These are phyloP conservation scores for Ganoderma resinaceum DNA, from an alignment of 1,284 basidiomycete genomes.

Conservation along the genomic window DNA sequence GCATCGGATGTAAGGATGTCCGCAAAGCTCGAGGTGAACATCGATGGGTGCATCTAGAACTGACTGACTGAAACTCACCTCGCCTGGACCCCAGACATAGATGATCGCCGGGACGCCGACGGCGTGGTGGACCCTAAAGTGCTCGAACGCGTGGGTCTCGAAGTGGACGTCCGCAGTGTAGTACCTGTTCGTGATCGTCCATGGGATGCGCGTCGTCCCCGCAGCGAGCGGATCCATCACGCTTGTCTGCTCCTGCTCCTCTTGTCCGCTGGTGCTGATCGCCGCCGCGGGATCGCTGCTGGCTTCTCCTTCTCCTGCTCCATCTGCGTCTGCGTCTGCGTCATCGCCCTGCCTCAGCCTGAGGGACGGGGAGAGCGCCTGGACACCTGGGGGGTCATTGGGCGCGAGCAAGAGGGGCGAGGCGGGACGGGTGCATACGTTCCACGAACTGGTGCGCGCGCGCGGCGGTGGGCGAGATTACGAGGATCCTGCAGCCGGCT, in stretches of 20 bases:
- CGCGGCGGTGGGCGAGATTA: slow-evolving; percentile 49
- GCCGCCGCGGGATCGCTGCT: neutral
- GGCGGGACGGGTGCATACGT: slow-evolving; percentile 47
- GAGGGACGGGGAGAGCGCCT: slow-evolving; percentile 29
- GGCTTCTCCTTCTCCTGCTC: neutral
- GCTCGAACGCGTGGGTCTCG: slow-evolving; percentile 40
- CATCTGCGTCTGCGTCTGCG: neutral
- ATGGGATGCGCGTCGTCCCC: slow-evolving; percentile 53
- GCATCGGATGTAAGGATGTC: slow-evolving; percentile 13
- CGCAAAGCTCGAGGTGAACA: neutral
- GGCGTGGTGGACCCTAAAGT: slow-evolving; percentile 38
- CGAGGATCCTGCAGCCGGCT: slow-evolving; percentile 53
- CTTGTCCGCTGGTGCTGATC: neutral
- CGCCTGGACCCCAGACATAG: slow-evolving; percentile 70
- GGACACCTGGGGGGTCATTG: slow-evolving; percentile 37
- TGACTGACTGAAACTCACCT: slow-evolving; percentile 51
- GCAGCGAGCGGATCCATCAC: slow-evolving; percentile 16
- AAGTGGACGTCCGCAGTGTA: slow-evolving; percentile 84
- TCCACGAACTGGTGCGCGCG: slow-evolving; percentile 52
- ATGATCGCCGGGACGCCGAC: slow-evolving; percentile 73
- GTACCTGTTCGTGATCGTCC: slow-evolving; percentile 87
- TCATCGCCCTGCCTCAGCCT: slow-evolving; percentile 1
- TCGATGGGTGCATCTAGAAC: slow-evolving; percentile 6
- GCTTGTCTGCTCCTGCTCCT: slow-evolving; percentile 4
- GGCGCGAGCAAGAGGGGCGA: slow-evolving; percentile 27